Base-by-base conservation (phyloP, 306 rosid species). In the Casuarina glauca region DNA sequence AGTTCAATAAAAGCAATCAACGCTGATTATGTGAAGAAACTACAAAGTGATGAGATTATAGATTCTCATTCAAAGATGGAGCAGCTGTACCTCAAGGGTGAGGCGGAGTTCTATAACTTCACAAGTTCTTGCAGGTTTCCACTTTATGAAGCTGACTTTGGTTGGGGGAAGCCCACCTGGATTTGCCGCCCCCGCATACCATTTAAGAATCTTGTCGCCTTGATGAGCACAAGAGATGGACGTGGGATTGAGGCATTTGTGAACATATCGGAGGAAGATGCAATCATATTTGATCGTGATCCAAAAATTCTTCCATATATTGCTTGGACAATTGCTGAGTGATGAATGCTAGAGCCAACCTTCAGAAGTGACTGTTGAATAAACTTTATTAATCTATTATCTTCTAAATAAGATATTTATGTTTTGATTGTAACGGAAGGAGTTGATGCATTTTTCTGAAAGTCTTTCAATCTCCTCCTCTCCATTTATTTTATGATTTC, bases 41-140 rank as follows among this genome's bases (percentile, higher is more conserved):
- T 81, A 53, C 62, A 71, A 0, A 39, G 13, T 35, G 66, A 16
- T 11, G 71, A 11, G 20, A 9, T 62, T 1, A 11, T 2, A 53
- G 69, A n/a, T 9, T 9, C 3, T 3, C 73, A 3, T 1, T 36
- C 1, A 72, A 76, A 43, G 44, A 1, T 2, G n/a, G 2, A 15
- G 2, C 3, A 5, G 36, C 55, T 16, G 53, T 32, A 0, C 5
- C 19, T n/a, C 2, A 39, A 8, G 20, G 45, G 8, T 39, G 66
- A 0, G 11, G 2, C 44, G 57, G 32, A 35, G 55, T 48, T 26
- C 35, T 81, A 38, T 50, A 26, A 6, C 15, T 81, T 75, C 6
- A 72, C 38, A 3, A 69, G 79, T 8, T 74, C 54, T 76, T 1
- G 50, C 11, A 74, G 46, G 9, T 41, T 80, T 19, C 62, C 36